Base-by-base conservation (phyloP, 805 yeast genomes). In the Debaryomyces hansenii region DNA sequence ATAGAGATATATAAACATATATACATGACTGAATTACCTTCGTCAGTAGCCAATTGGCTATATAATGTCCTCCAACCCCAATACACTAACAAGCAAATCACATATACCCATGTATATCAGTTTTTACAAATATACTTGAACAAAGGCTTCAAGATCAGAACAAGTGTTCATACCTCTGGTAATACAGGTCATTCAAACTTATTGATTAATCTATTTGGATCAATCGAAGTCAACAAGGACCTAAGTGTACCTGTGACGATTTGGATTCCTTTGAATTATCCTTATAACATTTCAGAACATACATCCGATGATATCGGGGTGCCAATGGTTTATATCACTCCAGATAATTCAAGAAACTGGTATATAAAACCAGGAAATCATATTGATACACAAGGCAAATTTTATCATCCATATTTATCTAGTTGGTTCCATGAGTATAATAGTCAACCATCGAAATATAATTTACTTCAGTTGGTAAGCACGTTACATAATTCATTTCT, bases 251-350 rank as follows among this genome's bases (percentile, higher is more conserved):
- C 90, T 0, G 56, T 90, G 10, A 82, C 82, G 44, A 62, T 90
- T 4, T 90, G 96, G 96, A 57, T 91, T 4, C 96, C 96, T 0
- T 74, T 75, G 21, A 70, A 73, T 20, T 90, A 87, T 53, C 96
- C 97, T 0, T 54, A 57, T n/a, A 52, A 55, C 3, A 45, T 47
- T 24, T 29, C 40, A 4, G 33, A 32, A 6, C 18, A 37, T 9
- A 11, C 37, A 11, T 15, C 52, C 1, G 65, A 56, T n/a, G 52
- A 55, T 16, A 55, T 56, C 32, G 70, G 67, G 2, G 75, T 84
- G 1, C 97, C 97, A 0, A 55, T 81, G n/a, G 76, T 82, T 0
- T 86, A 73, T 57, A 79, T 90, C 9, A 72, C 77, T 16, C 82
- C 85, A 2, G 75, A 82, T n/a, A 69, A 67, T 31, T 58, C 64